Evolutionary conservation across 2,329 filamentous ascomycete species (phyloP).

Genomic region (Penicillium griseofulvum): DNA sequence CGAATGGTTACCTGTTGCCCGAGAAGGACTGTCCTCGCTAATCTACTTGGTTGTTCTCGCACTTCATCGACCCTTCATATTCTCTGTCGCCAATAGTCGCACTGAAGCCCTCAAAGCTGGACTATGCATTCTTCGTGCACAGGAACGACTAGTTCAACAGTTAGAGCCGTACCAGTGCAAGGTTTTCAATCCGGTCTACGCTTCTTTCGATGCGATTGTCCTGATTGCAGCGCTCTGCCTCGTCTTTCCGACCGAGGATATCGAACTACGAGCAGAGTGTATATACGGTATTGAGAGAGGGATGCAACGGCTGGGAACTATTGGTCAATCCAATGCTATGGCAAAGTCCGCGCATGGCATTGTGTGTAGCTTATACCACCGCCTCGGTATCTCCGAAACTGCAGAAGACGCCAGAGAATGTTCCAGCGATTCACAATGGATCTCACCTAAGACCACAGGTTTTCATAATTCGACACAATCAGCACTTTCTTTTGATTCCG

Average conservation of each 20-base stretch:
- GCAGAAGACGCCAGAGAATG: neutral
- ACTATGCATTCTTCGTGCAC: too few relatives aligned
- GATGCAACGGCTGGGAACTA: constrained; percentile 6
- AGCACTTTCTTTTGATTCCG: neutral
- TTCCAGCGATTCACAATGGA: neutral
- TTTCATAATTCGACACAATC: neutral
- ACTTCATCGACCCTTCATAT: constrained; percentile 20
- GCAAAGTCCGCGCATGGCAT: constrained; percentile 17
- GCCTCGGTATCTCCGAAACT: neutral
- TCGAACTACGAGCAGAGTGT: constrained; percentile 4
- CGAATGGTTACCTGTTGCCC: constrained; percentile 17
- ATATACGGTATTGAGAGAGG: constrained; percentile 10
- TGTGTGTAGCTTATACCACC: constrained; percentile 14
- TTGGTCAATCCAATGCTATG: constrained; percentile 17
- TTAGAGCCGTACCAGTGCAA: constrained; percentile 14
- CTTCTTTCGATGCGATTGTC: constrained; percentile 22
- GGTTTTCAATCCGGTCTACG: constrained; percentile 20
- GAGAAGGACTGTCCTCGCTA: constrained; percentile 14
- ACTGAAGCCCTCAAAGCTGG: too few relatives aligned
- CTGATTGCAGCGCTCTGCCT: constrained; percentile 13
- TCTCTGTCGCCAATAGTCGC: constrained; percentile 16
- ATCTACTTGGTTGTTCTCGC: constrained; percentile 19
- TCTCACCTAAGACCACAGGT: neutral
- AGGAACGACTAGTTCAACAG: constrained; percentile 14
- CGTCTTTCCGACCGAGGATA: constrained; percentile 8